These are phyloP conservation scores for Rhodotorula paludigena DNA, from an alignment of 768 basidiomycete species.

Conservation along the genomic window DNA sequence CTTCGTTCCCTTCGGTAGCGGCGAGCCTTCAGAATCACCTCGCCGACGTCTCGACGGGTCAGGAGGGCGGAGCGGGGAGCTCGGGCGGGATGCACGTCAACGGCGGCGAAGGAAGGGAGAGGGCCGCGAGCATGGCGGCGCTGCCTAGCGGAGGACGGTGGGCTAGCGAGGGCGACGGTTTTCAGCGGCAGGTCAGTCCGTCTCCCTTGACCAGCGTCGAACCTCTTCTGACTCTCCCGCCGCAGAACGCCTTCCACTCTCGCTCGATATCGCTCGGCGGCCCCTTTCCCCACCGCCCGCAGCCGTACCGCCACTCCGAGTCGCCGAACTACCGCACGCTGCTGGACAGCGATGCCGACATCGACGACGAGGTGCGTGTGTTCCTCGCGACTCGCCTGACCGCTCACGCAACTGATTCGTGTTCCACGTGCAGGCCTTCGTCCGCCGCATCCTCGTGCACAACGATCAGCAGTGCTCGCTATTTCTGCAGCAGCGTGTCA, in stretches of 20 bases:
- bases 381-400: not conserved
- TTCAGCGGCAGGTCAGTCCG: too few species aligned
- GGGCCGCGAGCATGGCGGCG: too few species aligned
- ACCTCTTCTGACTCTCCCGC: not conserved
- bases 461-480: constrained; percentile 40
- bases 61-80: too few species aligned
- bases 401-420: too few species aligned
- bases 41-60: too few species aligned
- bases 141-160: too few species aligned
- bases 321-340: constrained; percentile 24
- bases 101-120: too few species aligned
- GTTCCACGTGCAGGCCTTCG: constrained; percentile 18
- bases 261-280: not conserved
- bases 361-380: constrained; percentile 25
- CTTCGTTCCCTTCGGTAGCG: too few species aligned
- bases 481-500: constrained; percentile 35
- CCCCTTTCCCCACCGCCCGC: not conserved
- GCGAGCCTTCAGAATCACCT: too few species aligned
- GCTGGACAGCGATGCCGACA: constrained; percentile 25
- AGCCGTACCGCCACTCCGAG: not conserved
- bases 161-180: too few species aligned
- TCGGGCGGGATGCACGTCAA: too few species aligned
- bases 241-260: not conserved
- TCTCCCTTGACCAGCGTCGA: not conserved
- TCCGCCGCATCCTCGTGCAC: constrained; percentile 19